Conservation (phyloP, 2,329 filamentous ascomycete genomes). For the Botrytis paeoniae region DNA sequence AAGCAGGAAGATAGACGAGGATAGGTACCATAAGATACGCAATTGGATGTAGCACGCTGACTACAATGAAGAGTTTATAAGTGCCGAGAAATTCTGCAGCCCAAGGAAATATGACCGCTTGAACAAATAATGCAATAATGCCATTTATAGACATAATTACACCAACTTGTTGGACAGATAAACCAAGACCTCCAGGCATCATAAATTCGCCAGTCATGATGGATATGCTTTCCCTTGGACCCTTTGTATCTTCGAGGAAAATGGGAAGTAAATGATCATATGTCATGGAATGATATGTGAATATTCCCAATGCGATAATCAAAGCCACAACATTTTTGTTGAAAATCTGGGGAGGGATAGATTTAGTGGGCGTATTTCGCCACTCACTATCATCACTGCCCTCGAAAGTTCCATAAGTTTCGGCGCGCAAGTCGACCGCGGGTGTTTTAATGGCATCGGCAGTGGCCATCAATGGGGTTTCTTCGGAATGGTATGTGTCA, state of each 20-base stretch:
- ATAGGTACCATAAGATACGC: constrained; percentile 59
- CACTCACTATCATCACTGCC: constrained; percentile 34
- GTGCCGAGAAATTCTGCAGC: constrained; percentile 58
- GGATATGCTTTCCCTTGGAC: constrained; percentile 31
- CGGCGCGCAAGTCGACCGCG: constrained; percentile 69
- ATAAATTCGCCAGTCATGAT: constrained; percentile 36
- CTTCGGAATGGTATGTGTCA: constrained; percentile 49
- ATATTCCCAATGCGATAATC: constrained; percentile 79
- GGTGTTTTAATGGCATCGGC: constrained; percentile 72
- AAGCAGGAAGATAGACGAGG: constrained; percentile 52
- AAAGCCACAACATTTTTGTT: constrained; percentile 69
- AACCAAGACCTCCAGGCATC: constrained; percentile 59
- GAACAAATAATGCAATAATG: constrained; percentile 56
- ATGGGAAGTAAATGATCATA: constrained; percentile 91
- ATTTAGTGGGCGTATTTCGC: constrained; percentile 36
- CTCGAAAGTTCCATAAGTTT: constrained; percentile 73
- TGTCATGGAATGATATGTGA: constrained; percentile 93
- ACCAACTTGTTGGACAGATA: constrained; percentile 61
- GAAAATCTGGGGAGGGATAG: constrained; percentile 46
- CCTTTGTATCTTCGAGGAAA: constrained; percentile 78
- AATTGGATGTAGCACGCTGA: constrained; percentile 59
- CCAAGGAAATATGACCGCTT: constrained; percentile 59
- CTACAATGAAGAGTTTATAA: constrained; percentile 54
- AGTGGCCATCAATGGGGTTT: constrained; percentile 70
- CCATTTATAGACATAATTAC: constrained; percentile 59